phyloP scores from a whole-genome alignment of 345 rosid species.

The Salix arbutifolia region DNA sequence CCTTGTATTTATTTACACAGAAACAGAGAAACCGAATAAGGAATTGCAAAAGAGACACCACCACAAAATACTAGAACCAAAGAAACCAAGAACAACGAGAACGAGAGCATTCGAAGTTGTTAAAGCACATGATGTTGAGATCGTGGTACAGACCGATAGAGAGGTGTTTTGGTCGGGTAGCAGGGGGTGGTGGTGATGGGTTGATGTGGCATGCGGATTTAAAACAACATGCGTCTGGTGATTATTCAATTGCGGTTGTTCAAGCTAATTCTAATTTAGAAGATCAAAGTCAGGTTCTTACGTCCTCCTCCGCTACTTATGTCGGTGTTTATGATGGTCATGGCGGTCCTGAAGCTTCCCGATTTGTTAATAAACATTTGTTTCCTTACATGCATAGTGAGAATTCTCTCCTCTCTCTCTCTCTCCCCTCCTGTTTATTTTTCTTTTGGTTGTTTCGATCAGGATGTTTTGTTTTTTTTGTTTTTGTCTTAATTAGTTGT shows the following conservation, averaged over 20 bases:
- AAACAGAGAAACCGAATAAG: not conserved
- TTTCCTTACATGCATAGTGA: constrained; percentile 77
- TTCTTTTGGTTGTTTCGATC: not conserved
- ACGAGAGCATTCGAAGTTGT: not conserved
- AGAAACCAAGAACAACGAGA: not conserved
- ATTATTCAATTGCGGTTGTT: constrained; percentile 90
- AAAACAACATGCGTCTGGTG: constrained; percentile 77
- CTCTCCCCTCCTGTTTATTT: not conserved
- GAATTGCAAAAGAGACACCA: not conserved
- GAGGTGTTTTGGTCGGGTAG: constrained; percentile 55
- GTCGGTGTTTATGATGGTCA: constrained; percentile 95
- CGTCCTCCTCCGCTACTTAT: constrained; percentile 70
- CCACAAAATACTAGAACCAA: not conserved
- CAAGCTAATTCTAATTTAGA: constrained; percentile 81
- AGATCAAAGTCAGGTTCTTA: constrained; percentile 87
- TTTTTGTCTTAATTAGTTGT: not conserved
- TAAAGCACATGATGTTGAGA: constrained; percentile 47
- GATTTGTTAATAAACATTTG: constrained; percentile 80
- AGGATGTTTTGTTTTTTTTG: not conserved
- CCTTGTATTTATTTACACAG: not conserved
- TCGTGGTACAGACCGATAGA: constrained; percentile 62
- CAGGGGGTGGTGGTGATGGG: constrained; percentile 52
- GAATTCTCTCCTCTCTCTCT: not conserved
- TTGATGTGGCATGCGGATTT: constrained; percentile 82
- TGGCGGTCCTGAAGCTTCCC: constrained; percentile 95